Evolutionary conservation across 306 rosid genomes (phyloP).

Genomic region (Mimosa bimucronata): DNA sequence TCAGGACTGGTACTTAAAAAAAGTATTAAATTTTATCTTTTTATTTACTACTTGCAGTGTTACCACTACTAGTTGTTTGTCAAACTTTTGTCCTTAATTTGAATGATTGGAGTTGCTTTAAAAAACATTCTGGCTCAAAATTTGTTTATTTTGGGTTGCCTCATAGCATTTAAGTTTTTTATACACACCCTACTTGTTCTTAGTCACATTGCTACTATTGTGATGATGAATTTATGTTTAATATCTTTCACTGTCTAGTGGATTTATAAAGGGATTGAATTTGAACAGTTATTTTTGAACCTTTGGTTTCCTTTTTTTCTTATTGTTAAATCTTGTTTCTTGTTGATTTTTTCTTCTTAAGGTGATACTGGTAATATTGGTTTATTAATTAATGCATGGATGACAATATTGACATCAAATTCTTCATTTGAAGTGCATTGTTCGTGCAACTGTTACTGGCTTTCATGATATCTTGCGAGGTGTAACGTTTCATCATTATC

Average conservation of each 20-base stretch:
- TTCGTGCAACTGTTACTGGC: slow-evolving; percentile 72
- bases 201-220: background rate
- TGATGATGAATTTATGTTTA: background rate
- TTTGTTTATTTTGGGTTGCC: slow-evolving; percentile 27
- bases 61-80: slow-evolving; percentile 3
- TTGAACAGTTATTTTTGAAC: background rate
- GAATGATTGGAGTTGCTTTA: slow-evolving; percentile 9
- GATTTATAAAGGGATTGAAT: background rate
- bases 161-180: slow-evolving; percentile 16
- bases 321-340: background rate
- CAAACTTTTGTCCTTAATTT: background rate
- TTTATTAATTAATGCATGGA: slow-evolving; percentile 31
- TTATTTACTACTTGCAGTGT: slow-evolving; percentile 16
- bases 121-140: slow-evolving; percentile 20
- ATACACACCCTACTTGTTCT: slow-evolving; percentile 10
- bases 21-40: slow-evolving; percentile 30
- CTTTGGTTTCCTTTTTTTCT: background rate
- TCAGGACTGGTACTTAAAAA: slow-evolving; percentile 72
- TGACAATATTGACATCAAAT: slow-evolving; percentile 36
- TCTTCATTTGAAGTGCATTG: slow-evolving; percentile 69
- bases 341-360: slow-evolving; percentile 18
- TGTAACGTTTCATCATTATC: slow-evolving; percentile 46
- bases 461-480: slow-evolving; percentile 48
- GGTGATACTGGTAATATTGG: slow-evolving; percentile 19
- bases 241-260: background rate